A percentile compares a stretch with the other conserved stretches of the same genome.
phyloP scores from a whole-genome alignment of 2,329 filamentous ascomycete genomes.

The Beauveria sp. region DNA sequence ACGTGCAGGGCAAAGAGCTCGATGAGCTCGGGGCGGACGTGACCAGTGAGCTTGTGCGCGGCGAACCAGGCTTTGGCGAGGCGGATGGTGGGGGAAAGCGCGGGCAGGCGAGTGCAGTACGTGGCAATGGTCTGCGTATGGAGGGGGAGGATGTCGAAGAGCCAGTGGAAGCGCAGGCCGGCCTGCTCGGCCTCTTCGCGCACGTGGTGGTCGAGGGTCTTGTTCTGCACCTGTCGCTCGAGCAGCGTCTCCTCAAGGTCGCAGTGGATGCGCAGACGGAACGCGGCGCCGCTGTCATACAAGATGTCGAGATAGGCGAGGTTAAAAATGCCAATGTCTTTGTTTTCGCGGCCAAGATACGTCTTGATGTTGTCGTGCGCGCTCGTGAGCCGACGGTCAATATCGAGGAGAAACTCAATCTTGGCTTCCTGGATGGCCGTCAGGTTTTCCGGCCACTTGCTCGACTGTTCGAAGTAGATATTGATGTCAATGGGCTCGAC shows the following conservation, averaged over 20 bases:
- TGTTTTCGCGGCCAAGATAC: slow-evolving; percentile 75
- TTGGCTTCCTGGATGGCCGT: slow-evolving; percentile 90
- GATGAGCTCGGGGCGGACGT: slow-evolving; percentile 73
- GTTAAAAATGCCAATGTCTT: slow-evolving; percentile 61
- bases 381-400: slow-evolving; percentile 62
- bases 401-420: slow-evolving; percentile 75
- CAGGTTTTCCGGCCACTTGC: slow-evolving; percentile 88
- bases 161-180: slow-evolving; percentile 62
- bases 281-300: slow-evolving; percentile 63
- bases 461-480: slow-evolving; percentile 88
- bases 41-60: slow-evolving; percentile 67
- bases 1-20: slow-evolving; percentile 73
- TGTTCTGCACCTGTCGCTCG: slow-evolving; percentile 70
- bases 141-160: slow-evolving; percentile 64
- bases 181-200: slow-evolving; percentile 64
- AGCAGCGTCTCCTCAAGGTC: slow-evolving; percentile 79
- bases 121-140: slow-evolving; percentile 77
- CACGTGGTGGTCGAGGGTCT: slow-evolving; percentile 53
- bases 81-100: slow-evolving; percentile 75
- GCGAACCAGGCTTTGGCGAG: slow-evolving; percentile 87
- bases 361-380: slow-evolving; percentile 53
- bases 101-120: slow-evolving; percentile 70
- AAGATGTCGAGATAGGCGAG: slow-evolving; percentile 75
- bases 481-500: slow-evolving; percentile 64
- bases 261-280: slow-evolving; percentile 81